Base-by-base conservation (phyloP, 306 rosid genomes). In the Ochetophila trinervis region DNA sequence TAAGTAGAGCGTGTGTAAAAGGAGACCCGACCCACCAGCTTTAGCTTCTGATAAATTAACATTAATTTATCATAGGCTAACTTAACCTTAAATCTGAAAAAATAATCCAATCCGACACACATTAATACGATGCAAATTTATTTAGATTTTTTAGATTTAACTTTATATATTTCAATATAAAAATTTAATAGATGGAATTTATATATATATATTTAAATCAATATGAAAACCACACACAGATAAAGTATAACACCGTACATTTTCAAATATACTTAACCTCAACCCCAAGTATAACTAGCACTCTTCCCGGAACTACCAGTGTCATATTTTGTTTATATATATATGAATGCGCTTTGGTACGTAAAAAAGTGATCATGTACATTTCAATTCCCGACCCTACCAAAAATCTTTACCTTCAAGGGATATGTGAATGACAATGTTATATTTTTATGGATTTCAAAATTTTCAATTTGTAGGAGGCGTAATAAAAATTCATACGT, bases 271-370 rank as follows among this genome's bases (percentile, higher is more conserved):
- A n/a, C n/a, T n/a, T n/a, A n/a, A n/a, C n/a, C n/a, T n/a, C n/a
- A n/a, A n/a, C n/a, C 2, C 32, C 32, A 27, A 27, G 32, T 18
- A 55, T 65, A 56, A 59, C 55, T 54, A 42, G 58, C 80, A 63
- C 61, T 63, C 84, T 73, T 81, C 78, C 69, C 74, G 78, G 84
- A 67, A 40, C 52, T 56, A 64, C 35, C 59, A 81, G 60, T 60
- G 54, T 74, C 17, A 53, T 67, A 69, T 49, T 27, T 1, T n/a
- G n/a, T n/a, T 8, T 10, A 40, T 36, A 40, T 37, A 5, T 6
- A 37, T 63, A 78, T 74, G 23, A 53, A 70, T 23, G 45, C 20
- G 42, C 48, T 61, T 50, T 51, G 21, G 57, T 51, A 30, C 57
- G 4, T 8, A 68, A 55, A 18, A 58, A 63, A 72, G n/a, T 72